Evolutionary conservation across 2,329 filamentous ascomycete genomes (phyloP).

Genomic region (Leptographium lundbergii): DNA sequence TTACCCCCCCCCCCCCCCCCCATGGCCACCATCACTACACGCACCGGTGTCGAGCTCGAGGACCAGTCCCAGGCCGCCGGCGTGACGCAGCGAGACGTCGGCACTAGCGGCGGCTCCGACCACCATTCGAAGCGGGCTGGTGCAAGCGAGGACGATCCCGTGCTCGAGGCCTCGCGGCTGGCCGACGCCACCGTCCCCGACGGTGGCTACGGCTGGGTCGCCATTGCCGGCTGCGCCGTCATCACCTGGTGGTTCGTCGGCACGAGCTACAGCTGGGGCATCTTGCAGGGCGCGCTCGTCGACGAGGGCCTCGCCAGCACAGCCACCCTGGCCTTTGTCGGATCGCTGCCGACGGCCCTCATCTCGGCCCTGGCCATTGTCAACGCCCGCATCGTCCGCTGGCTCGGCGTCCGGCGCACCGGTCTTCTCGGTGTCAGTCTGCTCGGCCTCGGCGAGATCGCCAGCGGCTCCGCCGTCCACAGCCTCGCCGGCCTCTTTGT

Average conservation of each 20-base stretch:
- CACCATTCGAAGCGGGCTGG: too few species aligned
- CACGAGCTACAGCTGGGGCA: slow-evolving; percentile 45
- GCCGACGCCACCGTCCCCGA: slow-evolving; percentile 26
- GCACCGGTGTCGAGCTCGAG: background rate
- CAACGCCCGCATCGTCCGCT: slow-evolving; percentile 36
- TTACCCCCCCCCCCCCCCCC: too few species aligned
- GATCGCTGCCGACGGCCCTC: slow-evolving; percentile 36
- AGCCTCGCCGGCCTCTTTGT: slow-evolving; percentile 35
- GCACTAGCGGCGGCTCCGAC: background rate
- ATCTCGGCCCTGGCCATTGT: slow-evolving; percentile 38
- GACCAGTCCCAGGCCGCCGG: background rate
- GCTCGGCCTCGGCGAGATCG: slow-evolving; percentile 34
- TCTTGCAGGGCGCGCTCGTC: slow-evolving; percentile 45
- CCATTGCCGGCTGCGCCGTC: slow-evolving; percentile 36
- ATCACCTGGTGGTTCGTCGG: slow-evolving; percentile 45
- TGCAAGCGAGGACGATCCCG: slow-evolving; percentile 1
- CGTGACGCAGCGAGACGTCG: background rate
- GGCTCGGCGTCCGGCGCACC: slow-evolving; percentile 33
- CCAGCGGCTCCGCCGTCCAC: slow-evolving; percentile 31
- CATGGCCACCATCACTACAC: background rate
- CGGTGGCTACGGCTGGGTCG: slow-evolving; percentile 43
- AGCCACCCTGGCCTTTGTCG: slow-evolving; percentile 45
- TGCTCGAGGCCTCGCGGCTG: slow-evolving; percentile 6
- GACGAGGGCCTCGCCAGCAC: slow-evolving; percentile 32
- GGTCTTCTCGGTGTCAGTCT: slow-evolving; percentile 35